These are phyloP conservation scores for Stephanodiscus triporus DNA, from an alignment of 108 stramenopile genomes.

Conservation along the genomic window DNA sequence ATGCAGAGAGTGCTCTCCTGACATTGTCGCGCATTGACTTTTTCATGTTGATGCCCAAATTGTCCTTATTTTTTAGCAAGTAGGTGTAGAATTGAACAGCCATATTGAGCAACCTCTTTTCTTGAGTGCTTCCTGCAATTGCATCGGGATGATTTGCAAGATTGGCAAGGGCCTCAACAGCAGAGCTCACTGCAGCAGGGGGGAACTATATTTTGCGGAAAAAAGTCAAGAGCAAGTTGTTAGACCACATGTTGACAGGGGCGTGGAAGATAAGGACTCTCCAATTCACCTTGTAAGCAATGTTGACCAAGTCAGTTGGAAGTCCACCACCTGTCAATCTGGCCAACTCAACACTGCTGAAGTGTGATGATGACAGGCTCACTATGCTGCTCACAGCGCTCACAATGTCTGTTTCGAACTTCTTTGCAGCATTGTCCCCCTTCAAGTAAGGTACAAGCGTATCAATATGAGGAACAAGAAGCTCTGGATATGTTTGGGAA, in stretches of 20 bases:
- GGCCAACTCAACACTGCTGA: slow-evolving; percentile 53
- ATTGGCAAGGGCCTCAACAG: slow-evolving; percentile 67
- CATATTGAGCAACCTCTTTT: slow-evolving; percentile 56
- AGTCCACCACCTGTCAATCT: slow-evolving; percentile 57
- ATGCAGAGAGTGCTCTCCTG: slow-evolving; percentile 65
- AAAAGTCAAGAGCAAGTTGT: background rate
- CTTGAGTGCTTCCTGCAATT: slow-evolving; percentile 40
- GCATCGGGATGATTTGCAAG: slow-evolving; percentile 58
- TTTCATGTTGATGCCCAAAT: slow-evolving; percentile 45
- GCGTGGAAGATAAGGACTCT: background rate
- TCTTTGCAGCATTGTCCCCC: slow-evolving; percentile 78
- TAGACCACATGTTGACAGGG: background rate
- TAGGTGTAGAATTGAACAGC: slow-evolving; percentile 76
- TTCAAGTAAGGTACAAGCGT: slow-evolving; percentile 92
- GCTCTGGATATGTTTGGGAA: slow-evolving; percentile 68
- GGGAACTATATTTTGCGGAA: slow-evolving; percentile 42
- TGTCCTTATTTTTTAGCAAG: slow-evolving; percentile 60
- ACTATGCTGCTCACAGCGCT: slow-evolving; percentile 66
- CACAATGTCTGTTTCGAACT: slow-evolving; percentile 72
- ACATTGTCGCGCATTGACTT: slow-evolving; percentile 58
- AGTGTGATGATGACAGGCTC: slow-evolving; percentile 43
- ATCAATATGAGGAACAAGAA: slow-evolving; percentile 79
- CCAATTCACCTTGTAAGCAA: slow-evolving; percentile 56
- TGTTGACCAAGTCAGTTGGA: slow-evolving; percentile 65
- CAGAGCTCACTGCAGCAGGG: slow-evolving; percentile 58